Evolutionary conservation across 371 early-diverging fungal species (phyloP).

Genomic region (Coemansia sp.): DNA sequence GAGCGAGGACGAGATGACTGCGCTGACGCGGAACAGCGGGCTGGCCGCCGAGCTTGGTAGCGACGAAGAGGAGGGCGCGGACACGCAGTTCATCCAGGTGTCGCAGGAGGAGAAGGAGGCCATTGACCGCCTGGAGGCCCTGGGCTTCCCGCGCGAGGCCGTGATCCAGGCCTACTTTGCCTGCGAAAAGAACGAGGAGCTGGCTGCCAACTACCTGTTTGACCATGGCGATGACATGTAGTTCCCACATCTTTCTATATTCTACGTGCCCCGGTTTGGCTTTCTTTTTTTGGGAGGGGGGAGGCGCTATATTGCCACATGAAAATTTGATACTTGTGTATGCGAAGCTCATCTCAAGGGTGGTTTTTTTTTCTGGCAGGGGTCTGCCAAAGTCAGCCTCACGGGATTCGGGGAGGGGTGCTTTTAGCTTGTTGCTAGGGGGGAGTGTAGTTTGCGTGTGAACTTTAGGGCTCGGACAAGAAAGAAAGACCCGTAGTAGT

Average conservation of each 20-base stretch:
- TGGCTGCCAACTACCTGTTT: slow-evolving; percentile 95
- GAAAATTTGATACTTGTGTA: too few species aligned
- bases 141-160: slow-evolving; percentile 81
- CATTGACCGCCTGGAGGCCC: slow-evolving; percentile 82
- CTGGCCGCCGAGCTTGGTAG: slow-evolving; percentile 15
- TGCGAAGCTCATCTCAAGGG: neutral
- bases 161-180: slow-evolving; percentile 95
- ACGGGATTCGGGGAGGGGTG: too few species aligned
- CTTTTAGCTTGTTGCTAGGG: neutral
- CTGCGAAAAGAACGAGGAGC: slow-evolving; percentile 96
- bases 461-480: too few species aligned
- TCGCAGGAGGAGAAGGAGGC: slow-evolving; percentile 91
- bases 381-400: too few species aligned
- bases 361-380: neutral
- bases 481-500: too few species aligned
- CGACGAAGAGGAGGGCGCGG: slow-evolving; percentile 49
- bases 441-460: neutral
- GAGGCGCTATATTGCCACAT: neutral
- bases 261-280: too few species aligned
- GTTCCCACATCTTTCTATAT: neutral
- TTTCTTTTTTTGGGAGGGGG: neutral
- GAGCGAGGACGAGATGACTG: slow-evolving; percentile 34
- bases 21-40: slow-evolving; percentile 7
- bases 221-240: slow-evolving; percentile 60
- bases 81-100: slow-evolving; percentile 68